phyloP scores from a whole-genome alignment of 352 stramenopile species.

The Phytophthora pinifolia region DNA sequence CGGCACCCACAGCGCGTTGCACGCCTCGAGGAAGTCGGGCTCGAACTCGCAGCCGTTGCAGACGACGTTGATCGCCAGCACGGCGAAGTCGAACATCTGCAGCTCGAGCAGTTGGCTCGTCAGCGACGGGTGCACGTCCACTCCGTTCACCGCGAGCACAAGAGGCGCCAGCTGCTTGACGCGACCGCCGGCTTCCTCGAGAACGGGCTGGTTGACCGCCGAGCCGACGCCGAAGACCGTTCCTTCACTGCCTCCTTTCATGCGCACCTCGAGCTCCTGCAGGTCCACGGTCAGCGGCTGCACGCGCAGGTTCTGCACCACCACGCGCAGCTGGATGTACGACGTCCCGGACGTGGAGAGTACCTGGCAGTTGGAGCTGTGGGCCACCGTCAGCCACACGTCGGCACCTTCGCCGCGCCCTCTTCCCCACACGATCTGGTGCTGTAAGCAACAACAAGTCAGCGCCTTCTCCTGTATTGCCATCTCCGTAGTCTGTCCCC shows the following conservation, averaged over 20 bases:
- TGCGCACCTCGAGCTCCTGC: constrained; percentile 61
- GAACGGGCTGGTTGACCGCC: constrained; percentile 10
- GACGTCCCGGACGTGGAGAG: constrained; percentile 25
- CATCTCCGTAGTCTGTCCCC: neutral
- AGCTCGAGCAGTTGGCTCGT: constrained; percentile 43
- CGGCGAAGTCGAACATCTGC: constrained; percentile 67
- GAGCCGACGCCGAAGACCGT: constrained; percentile 39
- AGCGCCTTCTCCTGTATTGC: no score
- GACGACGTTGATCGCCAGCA: constrained; percentile 60
- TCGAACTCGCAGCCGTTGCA: constrained; percentile 76
- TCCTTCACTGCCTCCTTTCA: constrained; percentile 64
- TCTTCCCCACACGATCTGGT: constrained; percentile 72
- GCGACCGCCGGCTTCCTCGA: constrained; percentile 5
- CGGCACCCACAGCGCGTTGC: constrained; percentile 63
- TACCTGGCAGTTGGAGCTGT: constrained; percentile 67
- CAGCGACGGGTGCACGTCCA: constrained; percentile 28
- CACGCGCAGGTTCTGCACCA: constrained; percentile 67
- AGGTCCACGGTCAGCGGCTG: constrained; percentile 59
- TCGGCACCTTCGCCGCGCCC: constrained; percentile 64
- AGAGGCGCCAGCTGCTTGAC: constrained; percentile 37
- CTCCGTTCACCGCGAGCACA: constrained; percentile 60
- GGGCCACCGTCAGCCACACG: constrained; percentile 72
- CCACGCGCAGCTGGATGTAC: constrained; percentile 68
- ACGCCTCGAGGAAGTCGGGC: constrained; percentile 72
- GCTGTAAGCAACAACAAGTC: constrained; percentile 13